phyloP scores from a whole-genome alignment of 139 green algal genomes.

The Tetradesmus obliquus region DNA sequence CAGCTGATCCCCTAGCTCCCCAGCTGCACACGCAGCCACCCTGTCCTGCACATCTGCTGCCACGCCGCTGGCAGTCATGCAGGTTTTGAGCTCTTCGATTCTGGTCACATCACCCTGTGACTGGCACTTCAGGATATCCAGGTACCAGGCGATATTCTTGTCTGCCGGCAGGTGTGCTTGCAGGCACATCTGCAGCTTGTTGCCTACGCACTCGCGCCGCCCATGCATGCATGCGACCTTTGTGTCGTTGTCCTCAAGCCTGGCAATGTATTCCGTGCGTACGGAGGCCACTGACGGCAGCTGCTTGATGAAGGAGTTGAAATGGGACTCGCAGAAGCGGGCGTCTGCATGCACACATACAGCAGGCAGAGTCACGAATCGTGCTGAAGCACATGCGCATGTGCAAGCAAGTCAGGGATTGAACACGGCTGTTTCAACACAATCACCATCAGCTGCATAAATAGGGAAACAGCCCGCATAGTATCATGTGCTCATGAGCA shows the following conservation, averaged over 20 bases:
- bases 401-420: neutral
- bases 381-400: neutral
- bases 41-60: neutral
- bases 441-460: too few species aligned
- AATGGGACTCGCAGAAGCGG: conserved; percentile 24
- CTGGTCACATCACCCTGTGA: neutral
- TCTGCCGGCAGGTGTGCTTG: neutral
- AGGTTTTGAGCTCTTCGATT: conserved; percentile 2
- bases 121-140: conserved; percentile 1
- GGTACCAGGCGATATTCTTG: conserved; percentile 16
- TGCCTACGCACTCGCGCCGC: conserved; percentile 15
- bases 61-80: conserved; percentile 6
- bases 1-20: neutral
- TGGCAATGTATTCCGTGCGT: conserved; percentile 40
- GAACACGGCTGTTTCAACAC: too few species aligned
- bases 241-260: neutral
- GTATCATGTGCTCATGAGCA: neutral
- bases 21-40: neutral
- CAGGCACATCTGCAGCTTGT: conserved; percentile 44
- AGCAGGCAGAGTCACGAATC: neutral
- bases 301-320: neutral
- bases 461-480: too few species aligned
- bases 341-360: conserved; percentile 1
- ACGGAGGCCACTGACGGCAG: neutral
- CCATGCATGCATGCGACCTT: conserved; percentile 38